Evolutionary conservation across 352 stramenopile species (phyloP).

Genomic region (Phytophthora gonapodyides): DNA sequence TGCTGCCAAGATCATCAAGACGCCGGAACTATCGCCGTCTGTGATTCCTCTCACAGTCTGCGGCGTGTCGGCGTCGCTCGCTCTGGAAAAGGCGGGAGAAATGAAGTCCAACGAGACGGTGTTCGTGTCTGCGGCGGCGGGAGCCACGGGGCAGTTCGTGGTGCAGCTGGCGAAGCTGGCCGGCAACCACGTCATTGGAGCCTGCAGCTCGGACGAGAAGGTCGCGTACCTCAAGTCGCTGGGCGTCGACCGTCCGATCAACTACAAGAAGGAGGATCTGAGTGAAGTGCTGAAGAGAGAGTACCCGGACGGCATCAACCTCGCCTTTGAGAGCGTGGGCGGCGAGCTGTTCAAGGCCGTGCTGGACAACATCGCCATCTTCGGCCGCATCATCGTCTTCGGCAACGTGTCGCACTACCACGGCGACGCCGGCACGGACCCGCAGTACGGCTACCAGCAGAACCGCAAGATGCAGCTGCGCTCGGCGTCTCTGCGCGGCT

Average conservation of each 20-base stretch:
- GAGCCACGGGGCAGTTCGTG: conserved; percentile 80
- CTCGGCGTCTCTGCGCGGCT: conserved; percentile 50
- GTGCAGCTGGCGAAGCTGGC: conserved; percentile 77
- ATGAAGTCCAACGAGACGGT: conserved; percentile 49
- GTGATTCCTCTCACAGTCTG: conserved; percentile 47
- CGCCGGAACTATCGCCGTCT: conserved; percentile 24
- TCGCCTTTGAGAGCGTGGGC: conserved; percentile 45
- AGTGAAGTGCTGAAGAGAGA: conserved; percentile 41
- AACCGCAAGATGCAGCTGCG: conserved; percentile 42
- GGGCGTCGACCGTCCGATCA: conserved; percentile 60
- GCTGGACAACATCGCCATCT: conserved; percentile 57
- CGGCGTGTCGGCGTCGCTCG: conserved; percentile 50
- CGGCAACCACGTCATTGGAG: conserved; percentile 60
- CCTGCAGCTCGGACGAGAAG: conserved; percentile 75
- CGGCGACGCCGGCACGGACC: conserved; percentile 32
- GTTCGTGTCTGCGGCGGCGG: conserved; percentile 44
- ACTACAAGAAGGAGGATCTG: conserved; percentile 67
- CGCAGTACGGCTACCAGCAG: conserved; percentile 36
- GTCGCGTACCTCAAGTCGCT: conserved; percentile 61
- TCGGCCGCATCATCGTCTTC: conserved; percentile 67
- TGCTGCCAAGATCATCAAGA: conserved; percentile 33
- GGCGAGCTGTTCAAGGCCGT: conserved; percentile 42
- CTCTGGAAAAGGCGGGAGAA: conserved; percentile 57
- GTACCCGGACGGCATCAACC: conserved; percentile 45
- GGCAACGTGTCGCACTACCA: conserved; percentile 56